These are phyloP conservation scores for Sclerotinia subarctica DNA, from an alignment of 2,329 filamentous ascomycete species.

Conservation along the genomic window DNA sequence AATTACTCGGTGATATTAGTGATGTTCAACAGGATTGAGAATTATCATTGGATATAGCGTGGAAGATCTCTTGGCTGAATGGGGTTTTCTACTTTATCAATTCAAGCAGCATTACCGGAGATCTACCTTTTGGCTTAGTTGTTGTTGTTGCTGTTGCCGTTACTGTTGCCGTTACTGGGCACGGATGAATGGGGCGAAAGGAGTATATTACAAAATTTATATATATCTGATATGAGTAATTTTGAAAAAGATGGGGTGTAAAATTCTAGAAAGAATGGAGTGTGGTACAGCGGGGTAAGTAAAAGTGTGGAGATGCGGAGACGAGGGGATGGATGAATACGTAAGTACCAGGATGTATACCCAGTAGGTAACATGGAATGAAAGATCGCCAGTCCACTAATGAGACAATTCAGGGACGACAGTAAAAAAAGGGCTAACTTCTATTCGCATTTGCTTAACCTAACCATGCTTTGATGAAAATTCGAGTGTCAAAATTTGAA, in stretches of 20 bases:
- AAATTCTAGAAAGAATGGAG: neutral
- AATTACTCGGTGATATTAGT: neutral
- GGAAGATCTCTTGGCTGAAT: neutral
- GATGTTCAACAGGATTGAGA: neutral
- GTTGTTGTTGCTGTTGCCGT: neutral
- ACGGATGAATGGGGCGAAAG: neutral
- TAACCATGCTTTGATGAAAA: neutral
- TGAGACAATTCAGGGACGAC: neutral
- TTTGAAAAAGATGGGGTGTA: neutral
- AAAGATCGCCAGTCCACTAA: too few relatives aligned
- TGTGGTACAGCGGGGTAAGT: neutral
- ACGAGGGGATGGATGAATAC: neutral
- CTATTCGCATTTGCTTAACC: too few relatives aligned
- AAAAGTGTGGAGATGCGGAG: slow-evolving; percentile 1
- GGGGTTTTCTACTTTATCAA: neutral
- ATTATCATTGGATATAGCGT: neutral
- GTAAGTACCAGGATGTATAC: neutral
- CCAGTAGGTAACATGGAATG: neutral
- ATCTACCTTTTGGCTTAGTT: neutral
- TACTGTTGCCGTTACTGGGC: neutral
- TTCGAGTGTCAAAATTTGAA: neutral
- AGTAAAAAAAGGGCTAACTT: neutral
- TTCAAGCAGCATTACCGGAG: neutral
- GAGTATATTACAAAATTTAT: neutral
- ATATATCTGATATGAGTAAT: neutral